phyloP scores from a whole-genome alignment of 768 basidiomycete genomes.

The Podaxis sp. region DNA sequence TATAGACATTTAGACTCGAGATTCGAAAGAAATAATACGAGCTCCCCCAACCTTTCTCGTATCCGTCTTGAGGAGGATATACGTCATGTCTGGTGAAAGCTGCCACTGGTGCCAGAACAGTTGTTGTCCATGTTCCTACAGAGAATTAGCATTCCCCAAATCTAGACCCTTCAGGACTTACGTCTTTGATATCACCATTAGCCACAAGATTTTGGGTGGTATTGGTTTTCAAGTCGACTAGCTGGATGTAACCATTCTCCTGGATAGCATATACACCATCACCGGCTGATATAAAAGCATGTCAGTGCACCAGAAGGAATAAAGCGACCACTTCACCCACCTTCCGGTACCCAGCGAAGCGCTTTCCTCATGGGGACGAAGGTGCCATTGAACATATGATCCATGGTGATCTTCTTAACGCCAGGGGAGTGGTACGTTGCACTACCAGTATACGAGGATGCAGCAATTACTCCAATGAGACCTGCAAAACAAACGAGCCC shows the following conservation, averaged over 20 bases:
- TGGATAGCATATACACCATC: conserved; percentile 87
- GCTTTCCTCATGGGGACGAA: conserved; percentile 49
- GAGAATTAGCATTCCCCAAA: background rate
- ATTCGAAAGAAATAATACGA: background rate
- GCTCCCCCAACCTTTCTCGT: conserved; percentile 57
- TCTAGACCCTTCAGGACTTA: conserved; percentile 29
- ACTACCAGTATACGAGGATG: conserved; percentile 64
- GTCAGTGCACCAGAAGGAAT: background rate
- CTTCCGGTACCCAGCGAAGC: conserved; percentile 91
- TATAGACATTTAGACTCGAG: background rate
- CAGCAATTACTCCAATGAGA: conserved; percentile 77
- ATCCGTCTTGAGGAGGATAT: conserved; percentile 80
- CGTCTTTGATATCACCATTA: conserved; percentile 61
- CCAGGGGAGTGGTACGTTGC: conserved; percentile 52
- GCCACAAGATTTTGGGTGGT: conserved; percentile 61
- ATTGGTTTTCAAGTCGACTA: conserved; percentile 82
- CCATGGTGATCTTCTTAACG: conserved; percentile 72
- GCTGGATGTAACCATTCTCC: conserved; percentile 63
- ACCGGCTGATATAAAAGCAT: conserved; percentile 57
- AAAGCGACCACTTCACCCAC: conserved; percentile 38
- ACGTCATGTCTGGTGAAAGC: conserved; percentile 89
- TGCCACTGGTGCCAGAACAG: conserved; percentile 66
- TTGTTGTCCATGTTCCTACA: conserved; percentile 53
- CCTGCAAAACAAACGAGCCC: conserved; percentile 60
- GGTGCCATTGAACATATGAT: conserved; percentile 92